These are phyloP conservation scores for Rhodotorula sp. DNA, from an alignment of 1,284 basidiomycete species.

Conservation along the genomic window DNA sequence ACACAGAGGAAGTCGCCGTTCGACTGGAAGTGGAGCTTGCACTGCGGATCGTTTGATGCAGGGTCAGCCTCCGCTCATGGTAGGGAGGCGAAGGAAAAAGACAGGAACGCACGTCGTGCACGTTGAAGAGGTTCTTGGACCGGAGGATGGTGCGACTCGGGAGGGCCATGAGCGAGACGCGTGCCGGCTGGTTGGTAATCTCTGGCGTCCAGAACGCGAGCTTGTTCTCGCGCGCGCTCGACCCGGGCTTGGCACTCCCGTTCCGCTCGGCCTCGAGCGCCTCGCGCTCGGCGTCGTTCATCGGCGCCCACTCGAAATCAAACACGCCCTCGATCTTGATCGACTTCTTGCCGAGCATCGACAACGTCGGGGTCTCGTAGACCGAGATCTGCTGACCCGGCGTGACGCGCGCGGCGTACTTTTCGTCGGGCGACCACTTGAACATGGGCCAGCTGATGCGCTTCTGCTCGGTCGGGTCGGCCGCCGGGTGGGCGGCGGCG, in stretches of 20 bases:
- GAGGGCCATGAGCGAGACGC: slow-evolving; percentile 88
- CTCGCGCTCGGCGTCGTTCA: slow-evolving; percentile 82
- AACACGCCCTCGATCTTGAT: slow-evolving; percentile 97
- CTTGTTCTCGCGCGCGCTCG: slow-evolving; percentile 72
- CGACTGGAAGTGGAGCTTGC: slow-evolving; percentile 98
- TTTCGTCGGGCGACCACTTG: slow-evolving; percentile 98
- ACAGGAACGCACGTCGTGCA: slow-evolving; percentile 73
- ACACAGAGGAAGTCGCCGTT: slow-evolving; percentile 99
- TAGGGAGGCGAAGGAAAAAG: slow-evolving; percentile 5
- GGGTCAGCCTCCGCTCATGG: slow-evolving; percentile 5
- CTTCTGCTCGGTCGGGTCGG: slow-evolving; percentile 55
- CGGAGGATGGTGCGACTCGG: slow-evolving; percentile 81
- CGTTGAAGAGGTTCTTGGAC: slow-evolving; percentile 98
- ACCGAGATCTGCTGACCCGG: slow-evolving; percentile 92
- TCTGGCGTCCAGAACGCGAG: slow-evolving; percentile 98
- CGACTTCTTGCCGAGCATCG: slow-evolving; percentile 92
- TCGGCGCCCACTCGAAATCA: slow-evolving; percentile 99
- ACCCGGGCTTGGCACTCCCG: slow-evolving; percentile 58
- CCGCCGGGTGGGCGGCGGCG: slow-evolving; percentile 45
- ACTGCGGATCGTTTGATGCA: slow-evolving; percentile 56
- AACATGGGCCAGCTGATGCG: slow-evolving; percentile 81
- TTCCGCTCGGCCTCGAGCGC: slow-evolving; percentile 92
- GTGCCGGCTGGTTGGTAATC: slow-evolving; percentile 90
- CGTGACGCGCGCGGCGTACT: slow-evolving; percentile 85
- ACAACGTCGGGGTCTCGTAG: slow-evolving; percentile 93